Base-by-base conservation (phyloP, 805 yeast species). In the Kazachstania bromeliacearum region DNA sequence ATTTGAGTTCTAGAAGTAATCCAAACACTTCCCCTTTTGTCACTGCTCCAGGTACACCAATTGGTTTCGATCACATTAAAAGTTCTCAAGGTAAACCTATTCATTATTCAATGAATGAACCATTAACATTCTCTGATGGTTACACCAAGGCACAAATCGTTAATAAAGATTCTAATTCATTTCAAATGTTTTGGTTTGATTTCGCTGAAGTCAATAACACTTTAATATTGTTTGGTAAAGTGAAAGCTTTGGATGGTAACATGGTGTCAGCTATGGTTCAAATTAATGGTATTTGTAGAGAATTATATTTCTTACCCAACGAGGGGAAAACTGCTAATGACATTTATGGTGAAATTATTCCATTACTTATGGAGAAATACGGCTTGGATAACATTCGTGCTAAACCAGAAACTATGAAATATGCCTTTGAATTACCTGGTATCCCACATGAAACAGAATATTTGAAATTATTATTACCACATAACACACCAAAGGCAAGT, bases 141-240 rank as follows among this genome's bases (percentile, higher is more conserved):
- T 58, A 39, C 33, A 33, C 40, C 5, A 46, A 48, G 22, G 52
- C 50, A 4, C 46, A 48, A 29, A 56, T 68, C 16, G 62, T 64
- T 12, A n/a, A n/a, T n/a, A n/a, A n/a, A n/a, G 57, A 59, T 23
- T 60, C 66, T 7, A 71, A 70, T 30, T 46, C 67, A 1, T 71
- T 87, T 53, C 73, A 74, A 48, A 77, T 89, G 78, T 92, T 71
- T 57, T 92, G 96, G 96, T 61, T 83, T 21, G 98, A 92, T 59
- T 87, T 77, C 56, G 68, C 81, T 17, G 97, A 89, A 54, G 75
- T 80, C 9, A 83, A 79, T 40, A 71, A 71, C 46, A 62, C 77
- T 0, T 60, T 92, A 33, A 56, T 84, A 14, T 65, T 92, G 7
- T 89, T 82, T 56, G 98, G 98, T 36, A 85, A 87, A 53, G 70